Percentiles rank a stretch among this genome's conserved stretches.
Conservation (phyloP, 345 rosid species). For the Aquilaria sinensis region DNA sequence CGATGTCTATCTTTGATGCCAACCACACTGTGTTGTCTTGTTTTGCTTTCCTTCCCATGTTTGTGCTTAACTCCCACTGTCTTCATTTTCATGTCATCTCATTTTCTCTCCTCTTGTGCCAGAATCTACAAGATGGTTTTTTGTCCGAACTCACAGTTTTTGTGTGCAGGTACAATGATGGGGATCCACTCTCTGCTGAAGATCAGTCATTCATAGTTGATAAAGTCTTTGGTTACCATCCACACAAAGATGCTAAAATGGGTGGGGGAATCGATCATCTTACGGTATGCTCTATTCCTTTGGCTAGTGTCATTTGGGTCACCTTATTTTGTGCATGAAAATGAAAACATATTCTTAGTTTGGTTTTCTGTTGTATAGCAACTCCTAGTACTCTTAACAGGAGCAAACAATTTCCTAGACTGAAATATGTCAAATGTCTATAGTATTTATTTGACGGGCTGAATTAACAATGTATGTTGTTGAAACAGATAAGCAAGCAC, state of each 20-base stretch:
- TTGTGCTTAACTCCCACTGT: too few species aligned
- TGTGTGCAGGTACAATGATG: slow-evolving; percentile 68
- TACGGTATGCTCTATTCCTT: slow-evolving; percentile 38
- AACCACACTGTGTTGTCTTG: too few species aligned
- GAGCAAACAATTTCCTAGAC: neutral
- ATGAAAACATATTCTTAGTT: neutral
- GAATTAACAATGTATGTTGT: neutral
- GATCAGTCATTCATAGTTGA: slow-evolving; percentile 61
- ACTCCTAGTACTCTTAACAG: neutral
- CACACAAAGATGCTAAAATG: slow-evolving; percentile 60
- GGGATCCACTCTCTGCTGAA: slow-evolving; percentile 61
- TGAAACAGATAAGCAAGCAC: slow-evolving; percentile 64
- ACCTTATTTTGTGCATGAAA: too few species aligned
- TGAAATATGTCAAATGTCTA: neutral
- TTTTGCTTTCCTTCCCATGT: too few species aligned
- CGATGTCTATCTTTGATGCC: too few species aligned
- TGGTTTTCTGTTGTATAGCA: too few species aligned
- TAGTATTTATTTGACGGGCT: neutral
- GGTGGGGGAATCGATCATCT: slow-evolving; percentile 76
- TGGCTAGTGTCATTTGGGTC: neutral
- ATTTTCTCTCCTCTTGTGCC: too few species aligned
- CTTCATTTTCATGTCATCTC: too few species aligned
- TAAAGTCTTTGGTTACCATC: slow-evolving; percentile 66
- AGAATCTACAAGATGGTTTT: too few species aligned
- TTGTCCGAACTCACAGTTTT: neutral